Evolutionary conservation across 2,329 filamentous ascomycete species (phyloP).

Genomic region (Beauveria caledonica): DNA sequence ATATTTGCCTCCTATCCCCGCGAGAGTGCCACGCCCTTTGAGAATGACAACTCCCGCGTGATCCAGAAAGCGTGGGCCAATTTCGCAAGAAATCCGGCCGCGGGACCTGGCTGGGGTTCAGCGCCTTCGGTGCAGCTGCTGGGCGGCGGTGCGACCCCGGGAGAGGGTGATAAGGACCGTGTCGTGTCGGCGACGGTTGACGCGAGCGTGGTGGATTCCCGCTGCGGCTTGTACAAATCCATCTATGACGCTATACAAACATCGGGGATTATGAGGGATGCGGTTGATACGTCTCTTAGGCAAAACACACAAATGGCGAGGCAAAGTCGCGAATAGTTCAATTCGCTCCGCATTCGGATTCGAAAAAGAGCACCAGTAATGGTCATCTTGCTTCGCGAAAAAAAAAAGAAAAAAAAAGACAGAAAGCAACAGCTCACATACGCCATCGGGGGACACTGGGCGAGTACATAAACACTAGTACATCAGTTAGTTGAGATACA

Average conservation of each 20-base stretch:
- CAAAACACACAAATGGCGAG: no score
- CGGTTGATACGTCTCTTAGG: not conserved
- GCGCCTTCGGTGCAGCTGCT: slow-evolving; percentile 18
- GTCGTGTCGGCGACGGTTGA: not conserved
- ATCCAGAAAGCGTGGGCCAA: slow-evolving; percentile 23
- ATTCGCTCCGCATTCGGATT: no score
- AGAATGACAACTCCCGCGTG: slow-evolving; percentile 14
- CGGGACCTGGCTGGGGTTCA: slow-evolving; percentile 19
- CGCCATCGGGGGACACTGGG: not conserved
- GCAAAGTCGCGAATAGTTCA: no score
- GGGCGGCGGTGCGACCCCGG: slow-evolving; percentile 17
- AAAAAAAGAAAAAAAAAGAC: no score
- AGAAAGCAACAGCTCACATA: not conserved
- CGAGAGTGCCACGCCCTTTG: slow-evolving; percentile 15
- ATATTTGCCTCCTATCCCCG: slow-evolving; percentile 30
- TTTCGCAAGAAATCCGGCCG: slow-evolving; percentile 20
- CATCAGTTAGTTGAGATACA: not conserved
- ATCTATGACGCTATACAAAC: not conserved
- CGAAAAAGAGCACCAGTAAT: no score
- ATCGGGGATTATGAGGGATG: not conserved
- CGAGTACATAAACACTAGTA: not conserved
- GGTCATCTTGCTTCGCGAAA: no score
- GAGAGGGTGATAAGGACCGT: not conserved
- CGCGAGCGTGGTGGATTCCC: slow-evolving; percentile 12
- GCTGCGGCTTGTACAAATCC: slow-evolving; percentile 10